Evolutionary conservation across 352 stramenopile genomes (phyloP), one percentile per base, ranked within the genome.

Genomic region (Globisporangium emineosum): DNA sequence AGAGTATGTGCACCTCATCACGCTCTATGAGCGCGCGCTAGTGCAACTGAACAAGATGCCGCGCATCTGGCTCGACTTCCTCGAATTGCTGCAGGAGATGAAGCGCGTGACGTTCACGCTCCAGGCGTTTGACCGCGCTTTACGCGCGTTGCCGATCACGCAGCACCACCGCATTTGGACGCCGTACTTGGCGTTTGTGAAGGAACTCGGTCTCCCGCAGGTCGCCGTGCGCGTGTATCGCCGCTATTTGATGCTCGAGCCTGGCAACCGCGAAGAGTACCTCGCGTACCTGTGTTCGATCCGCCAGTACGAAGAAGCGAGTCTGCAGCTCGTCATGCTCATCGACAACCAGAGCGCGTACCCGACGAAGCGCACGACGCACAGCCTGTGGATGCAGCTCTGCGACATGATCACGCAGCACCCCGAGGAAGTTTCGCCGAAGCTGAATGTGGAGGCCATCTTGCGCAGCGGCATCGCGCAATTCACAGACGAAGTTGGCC

Each of bases 321-420:
- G 88, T 64, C 60, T 76, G 52, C 83, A 98, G 66, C 72, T 97
- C n/a, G 79, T 86, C n/a, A 70, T 72, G 54, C 79, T 89, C 43
- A 81, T 95, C 32, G 83, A 96, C 66, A 75, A 94, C 55, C 73
- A 90, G 30, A 68, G 89, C 15, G 70, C 61, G 13, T 66, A 72
- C 21, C 59, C 62, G 19, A 77, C 56, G 7, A 61, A 77, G 30
- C 83, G 93, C 30, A 94, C 84, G 25, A 93, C 78, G 5, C 93
- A 99, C 66, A 85, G 97, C n/a, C 77, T 99, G 52, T 99, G 97
- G 97, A 96, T 99, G 83, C 75, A 94, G 61, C 93, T 99, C 21
- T 98, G 95, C 50, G 90, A 99, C 50, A 86, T 99, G 65, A 96
- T 98, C 55, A 96, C 92, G 23, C 88, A 93, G 58, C 93, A 99